These are phyloP conservation scores for Russula brevipes DNA, from an alignment of 768 basidiomycete species.

Conservation along the genomic window DNA sequence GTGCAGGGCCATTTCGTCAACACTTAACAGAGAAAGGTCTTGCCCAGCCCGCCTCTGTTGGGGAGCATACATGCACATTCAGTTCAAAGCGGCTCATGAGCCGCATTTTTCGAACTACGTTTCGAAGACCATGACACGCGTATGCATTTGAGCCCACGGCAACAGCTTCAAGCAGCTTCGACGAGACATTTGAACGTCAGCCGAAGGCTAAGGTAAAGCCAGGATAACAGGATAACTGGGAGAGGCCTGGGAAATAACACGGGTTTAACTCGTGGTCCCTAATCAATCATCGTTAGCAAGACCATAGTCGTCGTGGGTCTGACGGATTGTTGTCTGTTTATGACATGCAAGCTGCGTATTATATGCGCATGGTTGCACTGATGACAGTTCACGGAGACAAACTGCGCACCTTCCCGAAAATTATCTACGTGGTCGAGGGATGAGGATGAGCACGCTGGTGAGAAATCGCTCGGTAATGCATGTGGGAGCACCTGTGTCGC, in stretches of 20 bases:
- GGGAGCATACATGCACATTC: too few species aligned
- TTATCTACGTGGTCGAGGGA: slow-evolving; percentile 41
- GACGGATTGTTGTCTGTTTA: slow-evolving; percentile 62
- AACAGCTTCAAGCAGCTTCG: too few species aligned
- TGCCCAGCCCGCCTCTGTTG: neutral
- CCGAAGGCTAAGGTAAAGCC: too few species aligned
- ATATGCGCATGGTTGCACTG: slow-evolving; percentile 15
- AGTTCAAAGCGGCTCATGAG: too few species aligned
- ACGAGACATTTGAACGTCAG: too few species aligned
- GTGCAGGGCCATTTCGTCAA: too few species aligned
- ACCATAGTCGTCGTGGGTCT: slow-evolving; percentile 69
- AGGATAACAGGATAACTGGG: too few species aligned
- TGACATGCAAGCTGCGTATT: slow-evolving; percentile 58
- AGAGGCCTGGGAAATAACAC: too few species aligned
- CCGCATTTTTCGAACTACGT: too few species aligned
- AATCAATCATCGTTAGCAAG: slow-evolving; percentile 57
- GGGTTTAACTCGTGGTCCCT: slow-evolving; percentile 32
- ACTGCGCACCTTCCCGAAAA: slow-evolving; percentile 62
- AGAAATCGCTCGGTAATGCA: neutral
- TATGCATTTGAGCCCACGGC: too few species aligned
- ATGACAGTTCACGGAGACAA: neutral
- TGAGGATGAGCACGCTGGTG: neutral
- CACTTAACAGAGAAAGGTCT: too few species aligned
- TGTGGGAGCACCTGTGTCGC: slow-evolving; percentile 54
- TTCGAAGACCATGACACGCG: too few species aligned